These are phyloP conservation scores for Cynanchum wilfordii DNA, from an alignment of 257 asterid genomes.

Conservation along the genomic window DNA sequence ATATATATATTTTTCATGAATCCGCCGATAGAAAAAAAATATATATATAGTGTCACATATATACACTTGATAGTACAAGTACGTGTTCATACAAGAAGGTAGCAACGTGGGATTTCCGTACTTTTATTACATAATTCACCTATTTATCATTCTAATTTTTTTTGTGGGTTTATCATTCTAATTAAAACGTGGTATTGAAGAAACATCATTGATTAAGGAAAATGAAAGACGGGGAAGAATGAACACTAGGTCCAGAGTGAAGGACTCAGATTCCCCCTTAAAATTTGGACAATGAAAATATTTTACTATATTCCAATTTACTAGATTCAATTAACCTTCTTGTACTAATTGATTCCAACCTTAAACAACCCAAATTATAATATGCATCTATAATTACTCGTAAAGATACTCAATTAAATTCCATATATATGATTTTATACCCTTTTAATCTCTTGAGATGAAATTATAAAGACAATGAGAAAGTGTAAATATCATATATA, in stretches of 20 bases:
- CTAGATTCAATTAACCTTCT: too few relatives aligned
- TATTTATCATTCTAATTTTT: background rate
- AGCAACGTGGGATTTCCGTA: conserved; percentile 5
- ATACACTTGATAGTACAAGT: background rate
- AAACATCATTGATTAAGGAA: background rate
- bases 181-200: background rate
- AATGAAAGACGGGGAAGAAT: background rate
- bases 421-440: too few relatives aligned
- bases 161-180: too few relatives aligned
- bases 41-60: background rate
- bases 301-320: too few relatives aligned
- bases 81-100: background rate
- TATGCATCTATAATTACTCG: too few relatives aligned
- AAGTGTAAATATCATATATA: too few relatives aligned
- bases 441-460: too few relatives aligned
- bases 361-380: too few relatives aligned
- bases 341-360: too few relatives aligned
- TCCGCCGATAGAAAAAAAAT: background rate
- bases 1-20: background rate
- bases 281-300: background rate
- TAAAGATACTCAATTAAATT: too few relatives aligned
- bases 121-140: background rate
- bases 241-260: background rate
- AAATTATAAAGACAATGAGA: too few relatives aligned
- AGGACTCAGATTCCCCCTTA: background rate